Evolutionary conservation across 169 alveolate species (phyloP).

Genomic region (Theileria orientalis): DNA sequence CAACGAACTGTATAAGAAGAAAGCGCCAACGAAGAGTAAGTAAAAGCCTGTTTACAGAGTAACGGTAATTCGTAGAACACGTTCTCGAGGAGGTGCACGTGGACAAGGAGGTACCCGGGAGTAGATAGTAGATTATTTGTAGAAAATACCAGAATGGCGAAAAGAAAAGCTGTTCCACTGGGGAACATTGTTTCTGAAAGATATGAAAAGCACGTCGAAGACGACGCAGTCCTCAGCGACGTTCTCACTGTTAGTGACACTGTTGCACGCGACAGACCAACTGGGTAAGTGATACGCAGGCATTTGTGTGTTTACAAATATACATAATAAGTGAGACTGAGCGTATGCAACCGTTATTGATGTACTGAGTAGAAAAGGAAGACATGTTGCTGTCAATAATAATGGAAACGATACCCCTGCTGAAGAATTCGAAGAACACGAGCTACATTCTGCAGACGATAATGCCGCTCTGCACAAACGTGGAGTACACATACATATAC

Average conservation of each 20-base stretch:
- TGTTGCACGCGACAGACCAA: conserved; percentile 11
- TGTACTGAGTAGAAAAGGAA: too few species aligned
- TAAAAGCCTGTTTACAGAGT: not conserved
- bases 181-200: conserved; percentile 28
- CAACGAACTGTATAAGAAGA: conserved; percentile 29
- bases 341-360: too few species aligned
- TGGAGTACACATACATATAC: conserved; percentile 23
- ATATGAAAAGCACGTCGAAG: conserved; percentile 12
- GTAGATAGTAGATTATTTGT: too few species aligned
- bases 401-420: conserved; percentile 3
- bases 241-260: conserved; percentile 16
- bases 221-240: conserved; percentile 44
- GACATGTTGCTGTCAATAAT: not conserved
- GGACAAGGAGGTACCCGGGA: too few species aligned
- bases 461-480: conserved; percentile 12
- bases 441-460: conserved; percentile 36
- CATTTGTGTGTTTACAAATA: too few species aligned
- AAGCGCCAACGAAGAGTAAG: conserved; percentile 17
- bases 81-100: too few species aligned
- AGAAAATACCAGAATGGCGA: conserved; percentile 24
- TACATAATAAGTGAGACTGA: too few species aligned
- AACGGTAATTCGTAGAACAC: not conserved
- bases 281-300: too few species aligned
- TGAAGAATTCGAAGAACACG: conserved; percentile 13
- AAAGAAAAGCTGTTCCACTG: conserved; percentile 14